Percentiles rank a stretch among this genome's conserved stretches.
Conservation (phyloP, 2,329 filamentous ascomycete species). For the Cladobotryum protrusum region DNA sequence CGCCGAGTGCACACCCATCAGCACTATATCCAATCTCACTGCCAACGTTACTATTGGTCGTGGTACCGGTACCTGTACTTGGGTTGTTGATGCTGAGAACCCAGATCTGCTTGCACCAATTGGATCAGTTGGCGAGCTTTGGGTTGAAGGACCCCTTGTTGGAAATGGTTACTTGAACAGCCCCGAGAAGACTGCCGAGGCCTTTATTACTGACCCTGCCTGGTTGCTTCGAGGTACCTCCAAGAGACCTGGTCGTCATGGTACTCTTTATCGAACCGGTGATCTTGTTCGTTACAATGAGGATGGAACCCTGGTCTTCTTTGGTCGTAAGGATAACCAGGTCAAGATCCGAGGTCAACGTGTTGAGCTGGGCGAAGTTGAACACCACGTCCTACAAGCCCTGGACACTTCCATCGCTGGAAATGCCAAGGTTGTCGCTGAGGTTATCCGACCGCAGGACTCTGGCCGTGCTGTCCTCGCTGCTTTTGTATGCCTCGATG, state of each 20-base stretch:
- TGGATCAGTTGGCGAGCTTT: neutral
- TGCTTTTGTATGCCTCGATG: too few relatives aligned
- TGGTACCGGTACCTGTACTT: neutral
- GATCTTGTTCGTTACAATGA: neutral
- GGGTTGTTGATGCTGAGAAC: neutral
- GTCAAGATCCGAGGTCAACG: conserved; percentile 49
- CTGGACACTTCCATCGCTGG: too few relatives aligned
- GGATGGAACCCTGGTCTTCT: neutral
- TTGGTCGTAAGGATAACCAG: conserved; percentile 41
- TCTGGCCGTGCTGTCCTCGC: too few relatives aligned
- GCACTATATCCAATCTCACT: too few relatives aligned
- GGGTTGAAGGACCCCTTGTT: neutral
- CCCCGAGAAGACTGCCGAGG: neutral
- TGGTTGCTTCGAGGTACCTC: neutral
- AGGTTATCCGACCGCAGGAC: too few relatives aligned
- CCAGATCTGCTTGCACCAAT: neutral
- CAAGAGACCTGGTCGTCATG: neutral
- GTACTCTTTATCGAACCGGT: neutral
- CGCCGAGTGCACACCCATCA: neutral
- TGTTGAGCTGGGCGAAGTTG: conserved; percentile 33
- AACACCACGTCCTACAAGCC: neutral
- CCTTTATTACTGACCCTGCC: neutral
- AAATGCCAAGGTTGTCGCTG: too few relatives aligned
- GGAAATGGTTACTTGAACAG: neutral
- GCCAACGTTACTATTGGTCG: neutral